Evolutionary conservation across 192 early-diverging fungal genomes (phyloP), one percentile per base, ranked within the genome.

Genomic region (Coemansia sp.): DNA sequence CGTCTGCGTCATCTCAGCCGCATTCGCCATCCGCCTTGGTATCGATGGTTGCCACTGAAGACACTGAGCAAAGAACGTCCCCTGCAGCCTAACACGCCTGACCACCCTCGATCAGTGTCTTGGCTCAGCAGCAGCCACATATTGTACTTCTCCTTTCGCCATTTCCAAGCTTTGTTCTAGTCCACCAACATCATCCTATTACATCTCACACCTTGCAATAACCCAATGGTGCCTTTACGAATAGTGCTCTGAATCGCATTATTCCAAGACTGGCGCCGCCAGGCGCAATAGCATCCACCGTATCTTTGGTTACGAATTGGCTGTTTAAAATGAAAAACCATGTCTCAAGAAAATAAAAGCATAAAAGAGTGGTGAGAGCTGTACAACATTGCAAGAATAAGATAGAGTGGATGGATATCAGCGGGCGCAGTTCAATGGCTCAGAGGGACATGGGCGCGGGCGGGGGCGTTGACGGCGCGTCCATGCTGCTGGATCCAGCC

Each of bases 371-470:
- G 45, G 43, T 47, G 45, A 36, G 31, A 33, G 53, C 51, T 58
- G 51, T 58, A 58, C 56, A 66, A 66, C 56, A 58, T 58, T 51
- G 35, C 37, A 51, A 23, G 27, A 50, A 41, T 33, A n/a, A 51
- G 42, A 51, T 21, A 18, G 21, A 41, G 7, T 27, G 19, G 17
- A n/a, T n/a, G n/a, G n/a, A n/a, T n/a, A n/a, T n/a, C n/a, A n/a
- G n/a, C n/a, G n/a, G n/a, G n/a, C n/a, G n/a, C n/a, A n/a, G n/a
- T n/a, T n/a, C n/a, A n/a, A n/a, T n/a, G 27, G 22, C 19, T 32
- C 56, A 60, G 31, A 15, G 30, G 8, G 51, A 39, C 53, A 19
- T 40, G 39, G 45, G 52, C n/a, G 55, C 30, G 19, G 51, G 37
- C 19, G 54, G 67, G n/a, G 60, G 39, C 4, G 51, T 54, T 39